Evolutionary conservation across 2,329 filamentous ascomycete species (phyloP).

Genomic region (Phymatotrichopsis omnivora): DNA sequence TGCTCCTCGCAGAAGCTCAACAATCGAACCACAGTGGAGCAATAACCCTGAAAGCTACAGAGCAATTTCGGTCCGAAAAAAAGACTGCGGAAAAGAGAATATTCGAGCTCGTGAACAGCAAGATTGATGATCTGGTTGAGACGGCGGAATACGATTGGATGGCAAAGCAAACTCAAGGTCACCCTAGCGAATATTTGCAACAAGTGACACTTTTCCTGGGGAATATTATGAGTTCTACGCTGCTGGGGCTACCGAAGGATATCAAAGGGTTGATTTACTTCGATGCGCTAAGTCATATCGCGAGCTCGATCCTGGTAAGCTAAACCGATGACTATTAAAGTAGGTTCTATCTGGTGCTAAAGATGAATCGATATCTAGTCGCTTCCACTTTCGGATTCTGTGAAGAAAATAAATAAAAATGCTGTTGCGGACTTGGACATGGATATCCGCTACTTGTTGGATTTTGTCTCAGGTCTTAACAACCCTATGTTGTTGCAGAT

Average conservation of each 20-base stretch:
- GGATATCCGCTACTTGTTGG: conserved; percentile 72
- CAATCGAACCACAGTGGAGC: conserved; percentile 56
- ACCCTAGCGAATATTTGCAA: conserved; percentile 89
- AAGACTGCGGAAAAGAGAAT: conserved; percentile 96
- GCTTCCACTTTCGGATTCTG: conserved; percentile 65
- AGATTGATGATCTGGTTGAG: conserved; percentile 94
- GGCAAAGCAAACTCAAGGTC: conserved; percentile 50
- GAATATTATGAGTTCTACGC: conserved; percentile 92
- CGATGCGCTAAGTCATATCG: conserved; percentile 84
- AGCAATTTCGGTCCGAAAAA: conserved; percentile 78
- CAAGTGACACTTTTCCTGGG: conserved; percentile 85
- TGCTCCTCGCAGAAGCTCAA: conserved; percentile 71
- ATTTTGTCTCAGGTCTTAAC: conserved; percentile 78
- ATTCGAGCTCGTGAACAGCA: conserved; percentile 95
- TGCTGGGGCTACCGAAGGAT: conserved; percentile 83
- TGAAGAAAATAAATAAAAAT: conserved; percentile 78
- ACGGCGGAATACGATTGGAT: conserved; percentile 96
- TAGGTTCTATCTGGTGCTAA: conserved; percentile 15
- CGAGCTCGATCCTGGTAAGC: conserved; percentile 67
- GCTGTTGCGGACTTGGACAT: conserved; percentile 70
- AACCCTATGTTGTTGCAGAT: conserved; percentile 67
- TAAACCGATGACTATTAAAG: too few relatives aligned
- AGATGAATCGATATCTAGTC: conserved; percentile 46
- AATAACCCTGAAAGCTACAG: conserved; percentile 69
- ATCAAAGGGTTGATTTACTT: conserved; percentile 99